Evolutionary conservation across 2,329 filamentous ascomycete species (phyloP).

Genomic region (Phyllosticta paracitricarpa): DNA sequence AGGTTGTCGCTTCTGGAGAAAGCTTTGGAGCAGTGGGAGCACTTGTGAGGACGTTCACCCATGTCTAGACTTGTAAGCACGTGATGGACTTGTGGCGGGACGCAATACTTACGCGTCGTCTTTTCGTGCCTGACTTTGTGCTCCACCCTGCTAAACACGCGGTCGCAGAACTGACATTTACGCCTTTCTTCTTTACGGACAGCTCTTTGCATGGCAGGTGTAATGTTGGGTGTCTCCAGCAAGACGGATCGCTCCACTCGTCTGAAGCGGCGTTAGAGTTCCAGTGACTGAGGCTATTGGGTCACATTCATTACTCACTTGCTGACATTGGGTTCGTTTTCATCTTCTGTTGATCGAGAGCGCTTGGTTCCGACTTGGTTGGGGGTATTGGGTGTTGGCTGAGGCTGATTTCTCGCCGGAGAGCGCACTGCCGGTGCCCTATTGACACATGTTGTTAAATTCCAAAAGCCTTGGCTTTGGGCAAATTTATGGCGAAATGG

Average conservation of each 20-base stretch:
- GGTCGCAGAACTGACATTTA: constrained; percentile 3
- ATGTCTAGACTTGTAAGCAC: constrained; percentile 1
- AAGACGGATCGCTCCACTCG: not conserved
- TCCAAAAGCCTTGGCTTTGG: not conserved
- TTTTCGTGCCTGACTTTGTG: constrained; percentile 7
- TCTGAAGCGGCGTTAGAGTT: not conserved
- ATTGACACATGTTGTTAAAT: not conserved
- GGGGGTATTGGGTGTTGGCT: not conserved
- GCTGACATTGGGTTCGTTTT: not conserved
- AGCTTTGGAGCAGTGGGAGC: constrained; percentile 6
- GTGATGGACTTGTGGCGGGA: not conserved
- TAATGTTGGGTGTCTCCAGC: not conserved
- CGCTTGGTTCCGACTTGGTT: not conserved
- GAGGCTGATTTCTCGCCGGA: not conserved
- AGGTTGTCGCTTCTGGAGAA: constrained; percentile 10
- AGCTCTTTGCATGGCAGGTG: not conserved
- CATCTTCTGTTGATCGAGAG: not conserved
- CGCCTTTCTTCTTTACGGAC: not conserved
- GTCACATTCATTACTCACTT: not conserved
- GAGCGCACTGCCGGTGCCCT: not conserved
- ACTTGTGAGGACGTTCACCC: constrained; percentile 6
- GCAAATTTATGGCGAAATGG: not conserved
- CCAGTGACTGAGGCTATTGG: not conserved
- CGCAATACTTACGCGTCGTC: constrained; percentile 3
- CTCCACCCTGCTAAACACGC: constrained; percentile 7